phyloP scores from a whole-genome alignment of 2,329 filamentous ascomycete species.

The Annulohypoxylon truncatum region DNA sequence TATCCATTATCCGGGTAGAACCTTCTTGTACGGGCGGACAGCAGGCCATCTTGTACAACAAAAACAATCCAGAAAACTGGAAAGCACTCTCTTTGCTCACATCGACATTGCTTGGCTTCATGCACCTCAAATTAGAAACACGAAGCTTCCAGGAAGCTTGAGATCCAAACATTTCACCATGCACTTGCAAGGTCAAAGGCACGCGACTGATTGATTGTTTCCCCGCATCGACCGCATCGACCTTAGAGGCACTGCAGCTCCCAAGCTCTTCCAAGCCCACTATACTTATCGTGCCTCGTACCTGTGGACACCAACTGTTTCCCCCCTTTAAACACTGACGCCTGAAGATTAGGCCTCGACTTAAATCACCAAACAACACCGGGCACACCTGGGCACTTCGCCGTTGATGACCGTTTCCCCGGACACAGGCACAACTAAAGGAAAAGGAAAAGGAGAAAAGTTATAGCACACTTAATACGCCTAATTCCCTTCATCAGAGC shows the following conservation, averaged over 20 bases:
- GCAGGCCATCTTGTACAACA: slow-evolving; percentile 2
- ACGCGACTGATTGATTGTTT: slow-evolving; percentile 28
- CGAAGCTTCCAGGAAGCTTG: neutral
- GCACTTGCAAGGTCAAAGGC: slow-evolving; percentile 19
- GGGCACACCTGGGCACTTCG: neutral
- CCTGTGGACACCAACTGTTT: neutral
- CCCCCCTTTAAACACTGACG: slow-evolving; percentile 20
- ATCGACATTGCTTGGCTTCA: neutral
- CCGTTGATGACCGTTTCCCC: slow-evolving; percentile 5
- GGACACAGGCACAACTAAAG: slow-evolving; percentile 3
- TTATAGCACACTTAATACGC: neutral
- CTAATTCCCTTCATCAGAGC: neutral
- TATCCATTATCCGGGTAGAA: slow-evolving; percentile 14
- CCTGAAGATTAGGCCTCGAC: slow-evolving; percentile 29
- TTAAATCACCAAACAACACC: slow-evolving; percentile 5
- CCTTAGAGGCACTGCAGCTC: slow-evolving; percentile 12
- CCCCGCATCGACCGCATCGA: slow-evolving; percentile 33
- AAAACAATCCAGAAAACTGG: neutral
- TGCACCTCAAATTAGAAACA: slow-evolving; percentile 21
- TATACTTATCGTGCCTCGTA: slow-evolving; percentile 8
- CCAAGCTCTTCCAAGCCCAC: slow-evolving; percentile 14
- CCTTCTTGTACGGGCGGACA: neutral
- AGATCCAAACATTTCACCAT: slow-evolving; percentile 11
- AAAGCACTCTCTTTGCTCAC: neutral
- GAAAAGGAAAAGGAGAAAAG: neutral